Percentiles rank a stretch among this genome's conserved stretches.
These are phyloP conservation scores for Amanita phalloides DNA, from an alignment of 768 basidiomycete genomes.

Conservation along the genomic window DNA sequence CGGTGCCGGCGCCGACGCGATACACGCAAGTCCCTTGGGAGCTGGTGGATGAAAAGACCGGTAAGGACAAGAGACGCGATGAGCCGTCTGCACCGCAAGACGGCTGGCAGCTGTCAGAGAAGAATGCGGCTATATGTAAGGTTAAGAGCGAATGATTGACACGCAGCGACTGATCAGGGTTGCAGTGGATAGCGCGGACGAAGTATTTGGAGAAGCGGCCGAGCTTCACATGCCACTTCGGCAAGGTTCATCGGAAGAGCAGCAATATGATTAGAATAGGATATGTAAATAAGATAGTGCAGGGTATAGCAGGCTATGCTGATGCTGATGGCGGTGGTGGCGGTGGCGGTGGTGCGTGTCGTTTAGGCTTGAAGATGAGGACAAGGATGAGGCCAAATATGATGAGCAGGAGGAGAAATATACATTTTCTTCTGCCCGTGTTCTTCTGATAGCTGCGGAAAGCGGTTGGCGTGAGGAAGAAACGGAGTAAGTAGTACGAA, in stretches of 20 bases:
- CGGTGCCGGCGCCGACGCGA: constrained; percentile 39
- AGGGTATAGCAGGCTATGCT: neutral
- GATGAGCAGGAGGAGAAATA: constrained; percentile 82
- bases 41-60: constrained; percentile 28
- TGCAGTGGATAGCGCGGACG: constrained; percentile 28
- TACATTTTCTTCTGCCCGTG: constrained; percentile 87
- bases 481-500: constrained; percentile 17
- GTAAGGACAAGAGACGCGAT: constrained; percentile 8
- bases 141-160: neutral
- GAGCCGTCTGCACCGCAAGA: constrained; percentile 7
- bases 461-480: constrained; percentile 5
- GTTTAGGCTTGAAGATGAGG: constrained; percentile 87
- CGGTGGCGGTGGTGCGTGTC: constrained; percentile 26
- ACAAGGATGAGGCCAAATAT: constrained; percentile 83
- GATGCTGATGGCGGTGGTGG: constrained; percentile 14
- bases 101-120: constrained; percentile 44
- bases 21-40: constrained; percentile 74
- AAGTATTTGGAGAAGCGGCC: constrained; percentile 33
- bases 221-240: constrained; percentile 26
- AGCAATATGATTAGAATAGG: neutral
- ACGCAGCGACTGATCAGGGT: neutral
- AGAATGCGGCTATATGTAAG: constrained; percentile 39
- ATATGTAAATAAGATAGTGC: neutral
- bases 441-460: constrained; percentile 78
- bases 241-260: constrained; percentile 14